phyloP scores from a whole-genome alignment of 306 rosid genomes.

The Carpinus viminea region DNA sequence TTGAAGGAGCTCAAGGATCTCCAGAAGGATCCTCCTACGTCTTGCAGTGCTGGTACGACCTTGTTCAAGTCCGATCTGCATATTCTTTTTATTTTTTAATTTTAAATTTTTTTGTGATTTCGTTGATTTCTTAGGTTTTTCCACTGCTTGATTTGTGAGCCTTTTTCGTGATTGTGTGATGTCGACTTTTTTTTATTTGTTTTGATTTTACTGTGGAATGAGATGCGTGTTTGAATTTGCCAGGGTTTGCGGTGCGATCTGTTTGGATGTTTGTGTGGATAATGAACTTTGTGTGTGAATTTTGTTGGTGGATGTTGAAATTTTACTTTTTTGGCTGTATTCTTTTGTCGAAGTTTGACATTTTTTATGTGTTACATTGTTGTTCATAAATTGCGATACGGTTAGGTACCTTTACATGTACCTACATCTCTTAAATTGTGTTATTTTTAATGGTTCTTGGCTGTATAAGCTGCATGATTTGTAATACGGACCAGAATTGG shows the following conservation, averaged over 20 bases:
- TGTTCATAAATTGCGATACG: too few species aligned
- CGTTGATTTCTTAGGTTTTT: neutral
- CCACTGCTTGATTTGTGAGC: neutral
- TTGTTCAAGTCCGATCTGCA: conserved; percentile 2
- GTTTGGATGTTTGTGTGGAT: neutral
- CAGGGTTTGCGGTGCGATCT: neutral
- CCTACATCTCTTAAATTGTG: too few species aligned
- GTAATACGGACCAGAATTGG: too few species aligned
- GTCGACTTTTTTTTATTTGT: neutral
- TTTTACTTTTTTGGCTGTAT: neutral
- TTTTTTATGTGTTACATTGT: neutral
- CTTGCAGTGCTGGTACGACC: conserved; percentile 66
- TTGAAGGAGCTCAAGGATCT: conserved; percentile 70
- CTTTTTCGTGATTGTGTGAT: neutral
- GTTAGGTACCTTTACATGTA: too few species aligned
- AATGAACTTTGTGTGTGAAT: neutral
- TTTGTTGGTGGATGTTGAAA: neutral
- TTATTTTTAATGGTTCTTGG: too few species aligned
- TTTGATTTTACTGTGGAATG: neutral
- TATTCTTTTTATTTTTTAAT: neutral
- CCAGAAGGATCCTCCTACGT: conserved; percentile 80
- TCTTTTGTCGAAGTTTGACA: neutral
- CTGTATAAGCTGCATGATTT: too few species aligned
- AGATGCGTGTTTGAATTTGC: neutral
- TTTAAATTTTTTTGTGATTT: neutral